Evolutionary conservation across 2,329 filamentous ascomycete species (phyloP).

Genomic region (Microsporum canis): DNA sequence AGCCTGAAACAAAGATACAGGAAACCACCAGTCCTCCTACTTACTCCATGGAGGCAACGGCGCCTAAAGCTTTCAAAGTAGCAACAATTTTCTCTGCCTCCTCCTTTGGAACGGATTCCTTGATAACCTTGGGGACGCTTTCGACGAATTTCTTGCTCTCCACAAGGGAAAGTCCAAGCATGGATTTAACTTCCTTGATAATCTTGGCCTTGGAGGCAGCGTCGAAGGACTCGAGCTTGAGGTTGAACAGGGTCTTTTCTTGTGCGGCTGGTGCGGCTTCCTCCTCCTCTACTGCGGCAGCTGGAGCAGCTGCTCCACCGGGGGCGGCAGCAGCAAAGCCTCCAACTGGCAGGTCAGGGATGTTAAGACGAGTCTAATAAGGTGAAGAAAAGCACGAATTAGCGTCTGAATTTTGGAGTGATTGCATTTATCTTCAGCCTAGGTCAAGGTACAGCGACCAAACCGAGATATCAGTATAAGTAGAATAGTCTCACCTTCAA

Average conservation of each 20-base stretch:
- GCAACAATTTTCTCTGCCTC: conserved; percentile 98
- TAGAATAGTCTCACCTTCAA: conserved; percentile 60
- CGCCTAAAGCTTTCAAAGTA: conserved; percentile 85
- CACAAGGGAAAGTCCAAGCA: conserved; percentile 90
- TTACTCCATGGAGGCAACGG: conserved; percentile 84
- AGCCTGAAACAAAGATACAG: conserved; percentile 1
- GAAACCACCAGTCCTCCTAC: not conserved
- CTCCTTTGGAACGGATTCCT: conserved; percentile 97
- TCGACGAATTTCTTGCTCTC: conserved; percentile 99
- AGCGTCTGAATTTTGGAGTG: not conserved
- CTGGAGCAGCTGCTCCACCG: conserved; percentile 48
- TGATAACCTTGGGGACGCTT: conserved; percentile 94
- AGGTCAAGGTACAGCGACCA: not conserved
- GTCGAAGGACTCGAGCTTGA: conserved; percentile 89
- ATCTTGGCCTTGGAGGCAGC: conserved; percentile 88
- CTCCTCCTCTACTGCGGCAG: conserved; percentile 56
- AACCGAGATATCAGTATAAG: not conserved
- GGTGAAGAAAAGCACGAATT: not conserved
- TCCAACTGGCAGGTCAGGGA: conserved; percentile 91
- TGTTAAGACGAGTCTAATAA: conserved; percentile 75
- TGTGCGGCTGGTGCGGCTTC: conserved; percentile 80
- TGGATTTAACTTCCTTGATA: conserved; percentile 98
- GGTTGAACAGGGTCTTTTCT: conserved; percentile 92
- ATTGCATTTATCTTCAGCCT: not conserved
- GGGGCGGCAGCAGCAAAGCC: conserved; percentile 62